Base-by-base conservation (phyloP, 2,329 filamentous ascomycete species). In the Fusarium citri region DNA sequence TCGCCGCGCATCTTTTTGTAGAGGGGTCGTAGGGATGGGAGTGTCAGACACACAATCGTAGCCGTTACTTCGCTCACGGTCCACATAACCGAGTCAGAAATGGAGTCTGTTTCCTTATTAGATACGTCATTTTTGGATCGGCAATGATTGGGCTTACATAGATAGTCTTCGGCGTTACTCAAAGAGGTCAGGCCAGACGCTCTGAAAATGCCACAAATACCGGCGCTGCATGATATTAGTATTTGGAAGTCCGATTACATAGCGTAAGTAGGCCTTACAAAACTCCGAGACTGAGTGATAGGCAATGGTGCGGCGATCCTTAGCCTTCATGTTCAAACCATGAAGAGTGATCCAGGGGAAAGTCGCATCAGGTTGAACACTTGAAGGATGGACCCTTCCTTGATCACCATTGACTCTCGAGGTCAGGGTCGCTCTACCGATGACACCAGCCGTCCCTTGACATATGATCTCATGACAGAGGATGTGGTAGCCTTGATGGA, bases 31-130 rank as follows among this genome's bases (percentile, higher is more conserved):
- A 54, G 8, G 7, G 47, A 49, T 5, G 37, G 55, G 6, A 58
- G 47, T 14, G 55, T 54, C 3, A 58, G 20, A 41, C 55, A 58
- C 9, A 58, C 55, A 9, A 58, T 31, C 6, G 55, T 58, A 11
- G 55, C 40, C 12, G 47, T 58, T n/a, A 58, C 47, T 34, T 58
- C 55, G 28, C 55, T 58, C 7, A 26, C 26, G 4, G 55, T 58
- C 55, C 55, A 58, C 22, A 45, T 58, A 12, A 42, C 55, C 1
- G 55, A 58, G 26, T 53, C 46, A n/a, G 55, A 58, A 2, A 41
- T 58, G 3, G 55, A 48, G 7, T 58, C 55, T 53, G 6, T 8
- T 26, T 16, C 15, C 6, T 55, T 16, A 10, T 37, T n/a, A 37
- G 34, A 12, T 18, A 0, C 1, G 10, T 37, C 18, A 37, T n/a